Evolutionary conservation across 352 stramenopile genomes (phyloP).

Genomic region (Globisporangium heterothallicum): DNA sequence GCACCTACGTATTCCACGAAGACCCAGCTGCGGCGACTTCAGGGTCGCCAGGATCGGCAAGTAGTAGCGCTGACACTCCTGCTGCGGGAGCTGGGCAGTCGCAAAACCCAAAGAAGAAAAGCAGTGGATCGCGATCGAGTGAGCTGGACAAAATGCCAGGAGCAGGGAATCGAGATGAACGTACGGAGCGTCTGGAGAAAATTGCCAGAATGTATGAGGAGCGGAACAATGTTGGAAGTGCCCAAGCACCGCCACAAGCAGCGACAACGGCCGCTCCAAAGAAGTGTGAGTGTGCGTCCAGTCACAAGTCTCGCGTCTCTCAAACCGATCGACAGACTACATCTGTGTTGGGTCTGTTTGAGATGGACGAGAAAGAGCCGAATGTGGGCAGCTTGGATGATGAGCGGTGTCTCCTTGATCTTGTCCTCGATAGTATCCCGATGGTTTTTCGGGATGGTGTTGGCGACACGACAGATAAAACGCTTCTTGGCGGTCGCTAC

Average conservation of each 20-base stretch:
- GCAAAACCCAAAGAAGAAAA: conserved; percentile 40
- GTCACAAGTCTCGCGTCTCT: conserved; percentile 23
- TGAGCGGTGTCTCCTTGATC: conserved; percentile 69
- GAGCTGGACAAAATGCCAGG: conserved; percentile 71
- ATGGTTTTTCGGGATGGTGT: conserved; percentile 85
- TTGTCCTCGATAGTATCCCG: conserved; percentile 80
- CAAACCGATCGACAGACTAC: conserved; percentile 19
- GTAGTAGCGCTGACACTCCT: neutral
- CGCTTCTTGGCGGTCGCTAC: conserved; percentile 73
- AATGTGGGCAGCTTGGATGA: conserved; percentile 79
- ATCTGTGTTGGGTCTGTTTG: conserved; percentile 69
- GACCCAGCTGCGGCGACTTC: conserved; percentile 14
- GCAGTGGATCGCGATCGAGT: conserved; percentile 21
- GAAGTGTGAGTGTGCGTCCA: conserved; percentile 11
- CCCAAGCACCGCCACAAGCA: conserved; percentile 14
- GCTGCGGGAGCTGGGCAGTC: conserved; percentile 10
- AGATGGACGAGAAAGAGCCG: conserved; percentile 63
- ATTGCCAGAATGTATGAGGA: conserved; percentile 64
- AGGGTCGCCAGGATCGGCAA: conserved; percentile 2
- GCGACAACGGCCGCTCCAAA: neutral
- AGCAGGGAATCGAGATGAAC: conserved; percentile 59
- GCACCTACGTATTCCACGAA: conserved; percentile 75
- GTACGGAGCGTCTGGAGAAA: conserved; percentile 59
- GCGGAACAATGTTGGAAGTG: conserved; percentile 41
- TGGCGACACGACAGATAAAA: conserved; percentile 84